Evolutionary conservation across 148 eudicot genomes (phyloP).

Genomic region (Linanthus parryae): DNA sequence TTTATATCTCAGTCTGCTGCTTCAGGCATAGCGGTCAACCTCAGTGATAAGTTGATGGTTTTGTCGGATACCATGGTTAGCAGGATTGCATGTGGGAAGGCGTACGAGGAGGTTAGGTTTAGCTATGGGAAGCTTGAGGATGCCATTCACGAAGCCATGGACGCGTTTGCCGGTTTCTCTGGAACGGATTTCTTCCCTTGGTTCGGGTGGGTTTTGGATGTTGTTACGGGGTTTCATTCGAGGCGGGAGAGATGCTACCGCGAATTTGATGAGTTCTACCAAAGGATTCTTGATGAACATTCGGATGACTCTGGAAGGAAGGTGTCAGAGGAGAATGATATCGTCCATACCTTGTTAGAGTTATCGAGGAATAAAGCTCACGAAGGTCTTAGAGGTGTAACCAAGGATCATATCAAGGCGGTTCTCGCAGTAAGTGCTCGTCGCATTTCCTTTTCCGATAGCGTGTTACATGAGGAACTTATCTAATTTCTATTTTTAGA

Average conservation of each 20-base stretch:
- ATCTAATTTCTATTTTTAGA: too few species aligned
- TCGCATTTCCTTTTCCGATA: neutral
- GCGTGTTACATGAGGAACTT: too few species aligned
- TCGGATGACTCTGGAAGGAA: neutral
- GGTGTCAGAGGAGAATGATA: neutral
- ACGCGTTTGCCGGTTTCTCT: neutral
- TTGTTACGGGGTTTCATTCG: neutral
- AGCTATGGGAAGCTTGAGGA: neutral
- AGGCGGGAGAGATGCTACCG: constrained; percentile 3
- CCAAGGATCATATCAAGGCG: constrained; percentile 4
- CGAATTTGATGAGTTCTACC: neutral
- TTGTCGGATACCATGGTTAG: neutral
- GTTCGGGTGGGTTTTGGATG: constrained; percentile 1
- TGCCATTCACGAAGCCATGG: neutral
- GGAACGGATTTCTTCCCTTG: constrained; percentile 1
- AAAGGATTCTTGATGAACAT: constrained; percentile 1
- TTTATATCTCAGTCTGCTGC: neutral
- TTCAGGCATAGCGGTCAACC: neutral
- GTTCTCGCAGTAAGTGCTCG: neutral
- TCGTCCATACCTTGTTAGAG: neutral
- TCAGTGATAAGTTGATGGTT: neutral
- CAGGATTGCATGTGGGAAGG: constrained; percentile 3
- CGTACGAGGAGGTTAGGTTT: neutral
- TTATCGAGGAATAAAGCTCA: neutral
- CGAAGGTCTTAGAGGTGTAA: neutral